Percentiles rank a stretch among this genome's conserved stretches.
These are phyloP conservation scores for Sambucus nigra DNA, from an alignment of 129 eudicot genomes.

Conservation along the genomic window DNA sequence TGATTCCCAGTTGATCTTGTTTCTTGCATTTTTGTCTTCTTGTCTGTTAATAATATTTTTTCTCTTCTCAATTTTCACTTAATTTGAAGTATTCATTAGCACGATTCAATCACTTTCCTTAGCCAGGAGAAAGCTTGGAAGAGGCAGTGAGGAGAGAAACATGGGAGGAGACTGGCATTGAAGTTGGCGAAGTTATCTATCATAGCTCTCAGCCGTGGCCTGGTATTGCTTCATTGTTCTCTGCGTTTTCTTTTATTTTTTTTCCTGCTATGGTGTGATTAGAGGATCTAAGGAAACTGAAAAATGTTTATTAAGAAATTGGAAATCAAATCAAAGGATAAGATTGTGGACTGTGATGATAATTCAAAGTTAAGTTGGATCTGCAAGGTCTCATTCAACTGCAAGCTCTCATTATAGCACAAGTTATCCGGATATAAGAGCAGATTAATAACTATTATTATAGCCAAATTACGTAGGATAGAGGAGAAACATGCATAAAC, in stretches of 20 bases:
- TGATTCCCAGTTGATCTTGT: no score
- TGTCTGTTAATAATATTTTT: not conserved
- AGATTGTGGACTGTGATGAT: no score
- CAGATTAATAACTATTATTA: no score
- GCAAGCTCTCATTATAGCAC: no score
- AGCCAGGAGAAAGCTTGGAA: slow-evolving; percentile 98
- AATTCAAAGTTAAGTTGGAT: no score
- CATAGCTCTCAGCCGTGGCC: slow-evolving; percentile 99
- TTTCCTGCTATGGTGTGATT: not conserved
- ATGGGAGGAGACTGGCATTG: slow-evolving; percentile 88
- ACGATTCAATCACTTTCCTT: slow-evolving; percentile 8
- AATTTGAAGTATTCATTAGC: not conserved
- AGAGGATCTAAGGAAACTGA: not conserved
- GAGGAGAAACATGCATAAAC: no score
- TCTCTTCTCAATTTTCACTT: not conserved
- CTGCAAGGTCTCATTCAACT: no score
- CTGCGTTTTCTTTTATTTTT: slow-evolving; percentile 1
- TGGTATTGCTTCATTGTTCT: slow-evolving; percentile 29
- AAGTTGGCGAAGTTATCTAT: slow-evolving; percentile 83
- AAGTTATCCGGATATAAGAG: no score
- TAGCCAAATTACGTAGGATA: no score
- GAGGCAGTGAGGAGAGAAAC: slow-evolving; percentile 98
- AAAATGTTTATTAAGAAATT: no score
- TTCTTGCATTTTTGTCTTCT: not conserved
- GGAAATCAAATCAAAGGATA: no score